Conservation (phyloP, 2,329 filamentous ascomycete genomes). For the Dactylellina parvicollis region DNA sequence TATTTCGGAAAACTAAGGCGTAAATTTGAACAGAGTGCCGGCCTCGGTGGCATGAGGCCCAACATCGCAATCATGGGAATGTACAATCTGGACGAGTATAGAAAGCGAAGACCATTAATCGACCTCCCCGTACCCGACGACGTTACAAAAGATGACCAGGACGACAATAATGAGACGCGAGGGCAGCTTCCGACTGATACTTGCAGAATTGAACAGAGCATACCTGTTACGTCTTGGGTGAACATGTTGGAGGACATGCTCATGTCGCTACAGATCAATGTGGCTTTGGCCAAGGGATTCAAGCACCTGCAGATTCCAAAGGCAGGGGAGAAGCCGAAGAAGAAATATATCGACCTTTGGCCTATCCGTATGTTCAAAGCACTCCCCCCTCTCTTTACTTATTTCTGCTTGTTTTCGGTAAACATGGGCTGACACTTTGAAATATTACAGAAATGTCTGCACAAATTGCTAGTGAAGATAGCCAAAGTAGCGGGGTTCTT, state of each 20-base stretch:
- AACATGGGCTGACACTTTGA: background rate
- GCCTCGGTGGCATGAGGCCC: conserved; percentile 85
- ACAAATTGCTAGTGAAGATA: conserved; percentile 69
- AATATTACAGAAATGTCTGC: conserved; percentile 76
- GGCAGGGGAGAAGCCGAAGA: conserved; percentile 66
- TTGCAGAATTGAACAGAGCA: conserved; percentile 74
- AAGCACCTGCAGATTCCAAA: conserved; percentile 77
- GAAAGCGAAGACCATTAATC: conserved; percentile 69
- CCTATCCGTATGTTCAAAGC: conserved; percentile 70
- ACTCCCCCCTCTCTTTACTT: background rate
- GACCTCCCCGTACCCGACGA: conserved; percentile 65
- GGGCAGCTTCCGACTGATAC: conserved; percentile 74
- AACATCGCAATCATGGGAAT: conserved; percentile 86
- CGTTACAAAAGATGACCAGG: conserved; percentile 27
- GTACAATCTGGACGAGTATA: conserved; percentile 81
- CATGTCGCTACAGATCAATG: conserved; percentile 80
- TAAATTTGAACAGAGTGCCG: conserved; percentile 64
- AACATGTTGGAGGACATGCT: conserved; percentile 85
- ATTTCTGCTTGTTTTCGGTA: background rate
- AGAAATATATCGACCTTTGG: conserved; percentile 88
- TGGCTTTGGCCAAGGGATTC: conserved; percentile 84
- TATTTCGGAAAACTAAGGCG: background rate
- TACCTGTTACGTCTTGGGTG: conserved; percentile 78
- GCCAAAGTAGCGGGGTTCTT: conserved; percentile 65
- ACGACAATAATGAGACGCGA: conserved; percentile 58